Evolutionary conservation across 805 yeast species (phyloP).

Genomic region (Isabelozyma pseudorhagii): DNA sequence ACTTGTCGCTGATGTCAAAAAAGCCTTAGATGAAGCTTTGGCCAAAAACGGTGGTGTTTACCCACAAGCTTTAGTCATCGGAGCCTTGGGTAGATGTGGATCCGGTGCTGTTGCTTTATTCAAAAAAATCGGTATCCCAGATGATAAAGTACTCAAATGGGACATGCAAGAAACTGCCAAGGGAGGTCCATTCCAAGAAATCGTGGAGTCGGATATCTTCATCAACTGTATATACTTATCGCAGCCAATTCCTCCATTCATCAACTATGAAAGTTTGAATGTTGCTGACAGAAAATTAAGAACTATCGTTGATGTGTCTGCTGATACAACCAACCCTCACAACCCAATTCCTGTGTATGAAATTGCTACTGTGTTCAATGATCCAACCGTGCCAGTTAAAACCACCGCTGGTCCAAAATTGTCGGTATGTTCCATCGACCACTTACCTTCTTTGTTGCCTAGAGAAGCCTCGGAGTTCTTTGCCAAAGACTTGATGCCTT

Average conservation of each 20-base stretch:
- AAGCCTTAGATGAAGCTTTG: slow-evolving; percentile 53
- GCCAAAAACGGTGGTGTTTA: slow-evolving; percentile 56
- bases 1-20: slow-evolving; percentile 68
- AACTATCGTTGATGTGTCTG: slow-evolving; percentile 95
- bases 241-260: slow-evolving; percentile 89
- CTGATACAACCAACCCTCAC: slow-evolving; percentile 98
- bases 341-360: slow-evolving; percentile 95
- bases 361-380: slow-evolving; percentile 83
- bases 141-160: slow-evolving; percentile 82
- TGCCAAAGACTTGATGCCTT: slow-evolving; percentile 83
- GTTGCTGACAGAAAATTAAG: slow-evolving; percentile 68
- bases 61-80: slow-evolving; percentile 86
- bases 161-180: slow-evolving; percentile 94
- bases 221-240: slow-evolving; percentile 95
- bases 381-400: slow-evolving; percentile 86
- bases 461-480: slow-evolving; percentile 96
- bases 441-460: slow-evolving; percentile 91
- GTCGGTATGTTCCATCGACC: slow-evolving; percentile 94
- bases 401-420: slow-evolving; percentile 79
- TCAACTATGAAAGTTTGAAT: slow-evolving; percentile 67
- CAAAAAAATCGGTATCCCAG: slow-evolving; percentile 83
- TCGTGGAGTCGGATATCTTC: slow-evolving; percentile 82
- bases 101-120: slow-evolving; percentile 91
- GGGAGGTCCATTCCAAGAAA: slow-evolving; percentile 97
- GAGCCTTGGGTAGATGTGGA: slow-evolving; percentile 98